phyloP scores from a whole-genome alignment of 1,139 yeast genomes.

The Suhomyces yuchorum region DNA sequence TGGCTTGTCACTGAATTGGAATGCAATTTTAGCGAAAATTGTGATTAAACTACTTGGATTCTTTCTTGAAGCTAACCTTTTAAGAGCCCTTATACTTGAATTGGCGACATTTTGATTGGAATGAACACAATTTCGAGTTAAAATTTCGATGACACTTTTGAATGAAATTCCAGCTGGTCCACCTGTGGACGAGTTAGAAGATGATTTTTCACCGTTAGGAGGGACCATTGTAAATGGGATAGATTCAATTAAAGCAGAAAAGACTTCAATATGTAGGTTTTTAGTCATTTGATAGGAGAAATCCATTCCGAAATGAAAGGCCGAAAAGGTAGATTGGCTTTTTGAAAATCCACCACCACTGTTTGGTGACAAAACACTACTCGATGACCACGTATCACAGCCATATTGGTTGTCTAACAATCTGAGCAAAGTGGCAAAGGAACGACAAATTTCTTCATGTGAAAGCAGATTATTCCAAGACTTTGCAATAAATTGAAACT shows the following conservation, averaged over 20 bases:
- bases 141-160: constrained; percentile 67
- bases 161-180: constrained; percentile 51
- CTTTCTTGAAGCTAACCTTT: constrained; percentile 63
- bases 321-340: constrained; percentile 36
- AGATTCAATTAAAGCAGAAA: constrained; percentile 68
- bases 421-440: constrained; percentile 58
- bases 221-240: constrained; percentile 68
- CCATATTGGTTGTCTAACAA: constrained; percentile 68
- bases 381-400: constrained; percentile 31
- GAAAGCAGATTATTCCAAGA: constrained; percentile 51
- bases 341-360: constrained; percentile 15
- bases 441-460: constrained; percentile 77
- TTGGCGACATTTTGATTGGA: constrained; percentile 59
- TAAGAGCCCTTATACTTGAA: constrained; percentile 66
- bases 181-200: constrained; percentile 5
- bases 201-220: constrained; percentile 26
- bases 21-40: constrained; percentile 76
- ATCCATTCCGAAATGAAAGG: constrained; percentile 58
- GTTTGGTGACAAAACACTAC: constrained; percentile 13
- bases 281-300: constrained; percentile 34
- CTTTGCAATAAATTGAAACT: constrained; percentile 42
- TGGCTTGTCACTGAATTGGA: constrained; percentile 72
- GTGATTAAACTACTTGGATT: constrained; percentile 75
- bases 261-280: constrained; percentile 56
- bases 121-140: constrained; percentile 78